phyloP scores from a whole-genome alignment of 2,329 filamentous ascomycete genomes.

The Alternaria triticina region DNA sequence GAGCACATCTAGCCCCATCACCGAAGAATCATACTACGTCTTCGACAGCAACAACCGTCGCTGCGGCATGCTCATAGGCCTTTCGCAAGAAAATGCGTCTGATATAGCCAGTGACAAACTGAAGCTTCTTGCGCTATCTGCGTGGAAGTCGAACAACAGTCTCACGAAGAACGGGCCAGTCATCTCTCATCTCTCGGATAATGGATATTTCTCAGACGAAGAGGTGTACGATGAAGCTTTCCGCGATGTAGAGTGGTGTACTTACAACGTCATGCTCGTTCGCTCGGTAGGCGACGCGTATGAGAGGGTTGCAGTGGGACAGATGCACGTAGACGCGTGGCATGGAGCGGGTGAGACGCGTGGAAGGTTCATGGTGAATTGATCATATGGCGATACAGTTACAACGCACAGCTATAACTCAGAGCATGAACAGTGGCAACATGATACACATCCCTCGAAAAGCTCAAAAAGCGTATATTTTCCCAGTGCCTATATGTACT shows the following conservation, averaged over 20 bases:
- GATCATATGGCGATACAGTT: neutral
- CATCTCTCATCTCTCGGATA: neutral
- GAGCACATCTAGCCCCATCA: neutral
- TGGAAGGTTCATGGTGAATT: neutral
- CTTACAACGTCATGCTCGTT: slow-evolving; percentile 2
- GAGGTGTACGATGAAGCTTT: neutral
- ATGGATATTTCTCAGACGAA: neutral
- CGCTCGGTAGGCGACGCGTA: neutral
- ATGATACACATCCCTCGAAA: neutral
- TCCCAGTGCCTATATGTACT: neutral
- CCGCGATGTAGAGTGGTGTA: slow-evolving; percentile 4
- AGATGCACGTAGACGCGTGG: slow-evolving; percentile 7
- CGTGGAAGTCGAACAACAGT: neutral
- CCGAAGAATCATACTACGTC: slow-evolving; percentile 1
- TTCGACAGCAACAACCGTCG: slow-evolving; percentile 1
- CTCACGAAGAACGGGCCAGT: neutral
- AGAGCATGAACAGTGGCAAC: neutral
- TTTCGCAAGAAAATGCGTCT: neutral
- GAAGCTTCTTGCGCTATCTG: neutral
- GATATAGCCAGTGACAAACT: neutral
- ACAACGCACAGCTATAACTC: neutral
- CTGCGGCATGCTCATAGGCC: slow-evolving; percentile 1
- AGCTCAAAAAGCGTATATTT: neutral
- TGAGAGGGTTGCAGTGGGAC: slow-evolving; percentile 1
- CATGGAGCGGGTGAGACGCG: neutral